Evolutionary conservation across 257 asterid species (phyloP).

Genomic region (Solanum etuberosum): DNA sequence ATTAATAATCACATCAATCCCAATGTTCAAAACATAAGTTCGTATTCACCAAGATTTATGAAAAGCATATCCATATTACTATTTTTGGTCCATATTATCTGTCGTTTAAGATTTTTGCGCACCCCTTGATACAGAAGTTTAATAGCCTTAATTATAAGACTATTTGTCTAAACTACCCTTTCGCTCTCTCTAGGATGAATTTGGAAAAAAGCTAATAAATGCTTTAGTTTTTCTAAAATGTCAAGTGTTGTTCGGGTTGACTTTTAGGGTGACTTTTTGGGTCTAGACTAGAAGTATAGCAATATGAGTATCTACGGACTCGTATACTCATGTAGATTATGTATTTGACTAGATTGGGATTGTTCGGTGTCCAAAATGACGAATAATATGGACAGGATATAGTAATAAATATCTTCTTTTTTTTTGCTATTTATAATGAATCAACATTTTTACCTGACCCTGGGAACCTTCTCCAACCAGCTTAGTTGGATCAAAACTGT

Average conservation of each 20-base stretch:
- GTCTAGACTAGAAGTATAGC: neutral
- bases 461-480: slow-evolving; percentile 80
- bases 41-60: neutral
- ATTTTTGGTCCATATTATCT: neutral
- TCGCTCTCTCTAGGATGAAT: no score
- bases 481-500: slow-evolving; percentile 67
- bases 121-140: neutral
- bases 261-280: neutral
- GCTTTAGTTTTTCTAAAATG: neutral
- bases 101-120: neutral
- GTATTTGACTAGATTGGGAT: neutral
- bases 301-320: neutral
- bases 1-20: neutral
- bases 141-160: neutral
- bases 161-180: neutral
- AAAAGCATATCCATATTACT: neutral
- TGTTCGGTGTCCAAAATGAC: neutral
- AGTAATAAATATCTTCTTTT: neutral
- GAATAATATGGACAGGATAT: neutral
- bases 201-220: no score
- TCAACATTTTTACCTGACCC: slow-evolving; percentile 48
- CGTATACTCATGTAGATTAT: neutral
- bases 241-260: neutral
- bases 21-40: neutral
- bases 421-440: neutral